phyloP scores from a whole-genome alignment of 169 alveolate genomes.

The Eimeria sp. region DNA sequence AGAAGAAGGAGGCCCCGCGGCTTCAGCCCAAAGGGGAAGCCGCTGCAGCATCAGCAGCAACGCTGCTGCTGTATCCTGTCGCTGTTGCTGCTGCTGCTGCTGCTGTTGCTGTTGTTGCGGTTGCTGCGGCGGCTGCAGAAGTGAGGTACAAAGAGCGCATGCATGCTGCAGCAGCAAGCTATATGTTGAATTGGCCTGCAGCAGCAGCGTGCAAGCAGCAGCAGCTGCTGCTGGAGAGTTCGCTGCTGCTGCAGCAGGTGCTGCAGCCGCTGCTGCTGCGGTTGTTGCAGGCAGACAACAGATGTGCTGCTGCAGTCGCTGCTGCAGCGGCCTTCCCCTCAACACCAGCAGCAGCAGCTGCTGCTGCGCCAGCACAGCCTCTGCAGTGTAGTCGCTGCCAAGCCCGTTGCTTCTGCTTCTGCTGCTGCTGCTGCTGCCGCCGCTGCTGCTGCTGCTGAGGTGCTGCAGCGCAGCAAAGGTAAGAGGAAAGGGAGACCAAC shows the following conservation, averaged over 20 bases:
- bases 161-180: no score
- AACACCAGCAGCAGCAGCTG: conserved; percentile 16
- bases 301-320: conserved; percentile 32
- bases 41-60: conserved; percentile 47
- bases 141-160: not conserved
- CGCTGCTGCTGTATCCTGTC: not conserved
- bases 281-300: conserved; percentile 47
- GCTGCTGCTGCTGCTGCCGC: conserved; percentile 66
- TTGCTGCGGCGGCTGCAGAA: not conserved
- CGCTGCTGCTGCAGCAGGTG: conserved; percentile 8
- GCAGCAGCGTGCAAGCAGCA: conserved; percentile 49
- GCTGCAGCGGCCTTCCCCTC: conserved; percentile 32
- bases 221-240: not conserved
- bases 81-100: no score
- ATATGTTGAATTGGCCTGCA: no score
- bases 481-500: not conserved
- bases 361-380: conserved; percentile 41
- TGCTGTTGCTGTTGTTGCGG: no score
- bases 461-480: conserved; percentile 54
- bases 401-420: conserved; percentile 3
- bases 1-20: no score
- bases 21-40: not conserved
- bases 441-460: conserved; percentile 53
- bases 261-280: conserved; percentile 40
- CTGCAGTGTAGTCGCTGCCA: conserved; percentile 22